These are phyloP conservation scores for Penicillium rolfsii DNA, from an alignment of 2,329 filamentous ascomycete genomes.

Conservation along the genomic window DNA sequence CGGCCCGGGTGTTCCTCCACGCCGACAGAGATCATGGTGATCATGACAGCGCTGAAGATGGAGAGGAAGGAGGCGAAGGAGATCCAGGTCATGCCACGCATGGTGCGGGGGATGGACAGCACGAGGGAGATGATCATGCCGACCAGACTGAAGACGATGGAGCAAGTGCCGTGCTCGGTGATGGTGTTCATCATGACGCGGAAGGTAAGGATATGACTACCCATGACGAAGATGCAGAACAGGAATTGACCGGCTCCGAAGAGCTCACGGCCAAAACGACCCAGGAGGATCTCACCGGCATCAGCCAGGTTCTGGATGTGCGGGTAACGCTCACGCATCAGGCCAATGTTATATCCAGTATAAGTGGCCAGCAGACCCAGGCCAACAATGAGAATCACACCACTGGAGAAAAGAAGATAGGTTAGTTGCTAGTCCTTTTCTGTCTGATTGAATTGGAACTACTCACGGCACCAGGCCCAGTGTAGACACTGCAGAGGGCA, in stretches of 20 bases:
- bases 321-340: slow-evolving; percentile 61
- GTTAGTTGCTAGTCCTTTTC: neutral
- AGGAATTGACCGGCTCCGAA: slow-evolving; percentile 65
- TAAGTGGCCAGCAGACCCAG: slow-evolving; percentile 61
- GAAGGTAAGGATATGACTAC: slow-evolving; percentile 70
- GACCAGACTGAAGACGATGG: slow-evolving; percentile 63
- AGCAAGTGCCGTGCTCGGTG: slow-evolving; percentile 64
- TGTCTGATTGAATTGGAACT: neutral
- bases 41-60: slow-evolving; percentile 64
- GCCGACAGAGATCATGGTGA: slow-evolving; percentile 69
- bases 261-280: slow-evolving; percentile 63
- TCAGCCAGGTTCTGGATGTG: slow-evolving; percentile 69
- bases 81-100: slow-evolving; percentile 65
- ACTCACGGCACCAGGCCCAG: slow-evolving; percentile 28
- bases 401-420: slow-evolving; percentile 34
- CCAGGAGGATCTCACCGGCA: slow-evolving; percentile 65
- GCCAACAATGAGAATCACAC: slow-evolving; percentile 57
- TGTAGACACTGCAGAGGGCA: slow-evolving; percentile 29
- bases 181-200: slow-evolving; percentile 69
- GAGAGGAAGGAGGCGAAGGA: slow-evolving; percentile 65
- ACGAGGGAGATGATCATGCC: slow-evolving; percentile 60
- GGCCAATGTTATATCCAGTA: slow-evolving; percentile 62
- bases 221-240: slow-evolving; percentile 70
- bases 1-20: slow-evolving; percentile 50
- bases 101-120: slow-evolving; percentile 57